phyloP scores from a whole-genome alignment of 148 eudicot genomes.

The Silene uniflora region DNA sequence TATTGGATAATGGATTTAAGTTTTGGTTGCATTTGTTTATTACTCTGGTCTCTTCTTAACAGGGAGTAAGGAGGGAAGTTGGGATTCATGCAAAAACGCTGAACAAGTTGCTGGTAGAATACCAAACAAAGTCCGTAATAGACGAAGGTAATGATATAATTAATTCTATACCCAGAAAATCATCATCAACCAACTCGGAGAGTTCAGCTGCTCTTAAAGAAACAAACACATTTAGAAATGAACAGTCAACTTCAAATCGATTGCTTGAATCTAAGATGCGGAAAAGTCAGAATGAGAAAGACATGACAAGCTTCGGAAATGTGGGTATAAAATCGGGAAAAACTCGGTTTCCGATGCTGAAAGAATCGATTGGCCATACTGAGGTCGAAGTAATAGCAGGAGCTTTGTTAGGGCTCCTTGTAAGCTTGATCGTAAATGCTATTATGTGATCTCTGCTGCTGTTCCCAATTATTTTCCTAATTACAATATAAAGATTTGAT shows the following conservation, averaged over 20 bases:
- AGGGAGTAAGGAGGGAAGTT: conserved; percentile 96
- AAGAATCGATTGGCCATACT: conserved; percentile 83
- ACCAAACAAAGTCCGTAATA: conserved; percentile 27
- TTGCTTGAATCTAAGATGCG: conserved; percentile 28
- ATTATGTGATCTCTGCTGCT: conserved; percentile 20
- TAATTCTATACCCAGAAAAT: conserved; percentile 14
- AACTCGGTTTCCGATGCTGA: conserved; percentile 24
- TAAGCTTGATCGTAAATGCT: conserved; percentile 48
- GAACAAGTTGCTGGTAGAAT: conserved; percentile 41
- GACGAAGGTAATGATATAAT: conserved; percentile 18
- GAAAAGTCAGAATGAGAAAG: conserved; percentile 13
- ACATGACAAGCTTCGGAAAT: not conserved
- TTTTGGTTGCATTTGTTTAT: not conserved
- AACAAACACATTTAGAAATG: conserved; percentile 9
- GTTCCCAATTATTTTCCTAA: not conserved
- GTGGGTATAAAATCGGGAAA: conserved; percentile 20
- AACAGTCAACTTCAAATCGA: conserved; percentile 19
- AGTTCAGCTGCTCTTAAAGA: conserved; percentile 30
- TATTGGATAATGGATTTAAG: not conserved
- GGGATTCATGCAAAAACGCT: conserved; percentile 78
- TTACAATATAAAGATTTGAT: not conserved
- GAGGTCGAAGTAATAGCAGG: conserved; percentile 83
- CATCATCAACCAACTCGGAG: conserved; percentile 21
- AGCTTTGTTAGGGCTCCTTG: conserved; percentile 67
- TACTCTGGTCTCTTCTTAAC: not conserved